Conservation (phyloP, 306 rosid genomes). For the Quercus dentata region DNA sequence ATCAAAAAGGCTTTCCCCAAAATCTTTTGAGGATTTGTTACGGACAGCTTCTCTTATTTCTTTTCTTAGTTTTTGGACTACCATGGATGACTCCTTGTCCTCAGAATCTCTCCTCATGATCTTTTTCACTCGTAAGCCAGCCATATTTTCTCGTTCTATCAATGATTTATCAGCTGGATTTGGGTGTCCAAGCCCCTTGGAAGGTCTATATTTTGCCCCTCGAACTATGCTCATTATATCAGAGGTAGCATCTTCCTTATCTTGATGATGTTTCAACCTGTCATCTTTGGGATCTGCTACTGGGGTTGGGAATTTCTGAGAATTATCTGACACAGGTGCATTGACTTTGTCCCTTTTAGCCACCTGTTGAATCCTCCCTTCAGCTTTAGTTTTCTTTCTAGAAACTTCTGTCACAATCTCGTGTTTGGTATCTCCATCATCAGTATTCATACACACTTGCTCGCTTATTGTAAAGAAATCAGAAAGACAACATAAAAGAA, state of each 20-base stretch:
- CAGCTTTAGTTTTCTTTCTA: constrained; percentile 46
- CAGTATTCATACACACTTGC: constrained; percentile 31
- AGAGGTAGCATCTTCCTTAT: constrained; percentile 30
- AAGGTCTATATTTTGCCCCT: constrained; percentile 50
- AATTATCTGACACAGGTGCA: constrained; percentile 34
- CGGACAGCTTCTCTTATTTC: constrained; percentile 90
- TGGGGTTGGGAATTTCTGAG: constrained; percentile 23
- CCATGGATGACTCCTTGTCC: constrained; percentile 68
- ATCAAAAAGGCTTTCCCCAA: constrained; percentile 72
- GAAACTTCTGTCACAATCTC: constrained; percentile 41
- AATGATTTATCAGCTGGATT: constrained; percentile 39
- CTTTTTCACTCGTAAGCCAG: constrained; percentile 90
- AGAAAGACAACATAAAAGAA: constrained; percentile 2
- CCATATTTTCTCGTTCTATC: constrained; percentile 48
- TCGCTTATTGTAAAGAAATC: constrained; percentile 41
- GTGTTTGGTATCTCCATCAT: constrained; percentile 42
- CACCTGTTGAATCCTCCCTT: constrained; percentile 33
- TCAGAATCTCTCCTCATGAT: constrained; percentile 83
- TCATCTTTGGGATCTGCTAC: constrained; percentile 27
- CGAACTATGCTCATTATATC: constrained; percentile 77
- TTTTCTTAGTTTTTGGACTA: constrained; percentile 77
- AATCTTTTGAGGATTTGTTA: constrained; percentile 59
- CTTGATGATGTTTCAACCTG: constrained; percentile 26
- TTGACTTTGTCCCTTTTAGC: constrained; percentile 20
- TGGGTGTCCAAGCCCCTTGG: constrained; percentile 35